Percentiles rank a stretch among this genome's conserved stretches.
Conservation (phyloP, 441 rosid species). For the Sinapis alba region DNA sequence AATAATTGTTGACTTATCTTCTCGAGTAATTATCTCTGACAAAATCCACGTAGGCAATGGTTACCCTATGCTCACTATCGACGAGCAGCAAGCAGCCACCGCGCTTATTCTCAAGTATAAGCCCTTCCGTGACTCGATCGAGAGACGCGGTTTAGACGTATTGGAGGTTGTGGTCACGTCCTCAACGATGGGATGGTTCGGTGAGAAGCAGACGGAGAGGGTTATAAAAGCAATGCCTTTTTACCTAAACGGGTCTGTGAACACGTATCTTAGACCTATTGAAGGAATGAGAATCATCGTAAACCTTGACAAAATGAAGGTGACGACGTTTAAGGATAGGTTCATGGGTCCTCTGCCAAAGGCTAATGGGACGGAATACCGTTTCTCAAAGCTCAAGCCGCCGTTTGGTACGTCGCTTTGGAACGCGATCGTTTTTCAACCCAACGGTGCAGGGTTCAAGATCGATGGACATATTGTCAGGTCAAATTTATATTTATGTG, state of each 20-base stretch:
- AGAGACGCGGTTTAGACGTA: conserved; percentile 47
- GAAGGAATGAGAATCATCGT: conserved; percentile 62
- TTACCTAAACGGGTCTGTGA: conserved; percentile 57
- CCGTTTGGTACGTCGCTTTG: conserved; percentile 30
- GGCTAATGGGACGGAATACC: conserved; percentile 64
- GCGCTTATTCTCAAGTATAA: conserved; percentile 46
- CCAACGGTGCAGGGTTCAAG: conserved; percentile 46
- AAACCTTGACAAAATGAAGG: conserved; percentile 63
- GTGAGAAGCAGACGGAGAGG: conserved; percentile 45
- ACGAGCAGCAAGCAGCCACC: conserved; percentile 48
- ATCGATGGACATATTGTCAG: conserved; percentile 51
- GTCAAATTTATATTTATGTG: conserved; percentile 24
- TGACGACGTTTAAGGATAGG: conserved; percentile 51
- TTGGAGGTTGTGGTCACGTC: conserved; percentile 64
- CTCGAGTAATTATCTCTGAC: conserved; percentile 41
- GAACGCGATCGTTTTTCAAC: conserved; percentile 38
- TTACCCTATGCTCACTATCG: conserved; percentile 58
- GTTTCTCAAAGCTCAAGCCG: conserved; percentile 32
- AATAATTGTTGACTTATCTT: conserved; percentile 52
- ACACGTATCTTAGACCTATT: conserved; percentile 68
- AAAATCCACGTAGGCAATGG: conserved; percentile 60
- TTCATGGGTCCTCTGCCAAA: conserved; percentile 51
- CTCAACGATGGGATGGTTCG: conserved; percentile 75
- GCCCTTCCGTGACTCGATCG: conserved; percentile 48
- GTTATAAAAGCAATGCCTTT: conserved; percentile 48